Conservation (phyloP, 2,329 filamentous ascomycete genomes). For the Esteya vermicola region DNA sequence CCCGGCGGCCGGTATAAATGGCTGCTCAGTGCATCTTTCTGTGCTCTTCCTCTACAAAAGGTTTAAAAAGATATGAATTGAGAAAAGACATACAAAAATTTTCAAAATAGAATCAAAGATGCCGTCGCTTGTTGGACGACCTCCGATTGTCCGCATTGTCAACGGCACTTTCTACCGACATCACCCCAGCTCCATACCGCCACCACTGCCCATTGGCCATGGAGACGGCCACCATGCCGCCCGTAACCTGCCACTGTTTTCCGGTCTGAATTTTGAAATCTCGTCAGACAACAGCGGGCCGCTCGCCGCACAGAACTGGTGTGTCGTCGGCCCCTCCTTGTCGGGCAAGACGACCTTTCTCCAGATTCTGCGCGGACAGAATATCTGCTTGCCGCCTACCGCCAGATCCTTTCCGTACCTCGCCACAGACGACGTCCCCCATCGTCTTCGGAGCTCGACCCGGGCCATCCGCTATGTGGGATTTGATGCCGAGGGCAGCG, state of each 20-base stretch:
- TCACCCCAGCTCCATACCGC: slow-evolving; percentile 36
- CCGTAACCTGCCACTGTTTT: slow-evolving; percentile 59
- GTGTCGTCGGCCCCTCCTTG: slow-evolving; percentile 65
- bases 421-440: slow-evolving; percentile 42
- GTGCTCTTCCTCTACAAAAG: background rate
- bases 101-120: no score
- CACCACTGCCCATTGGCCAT: slow-evolving; percentile 5
- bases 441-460: slow-evolving; percentile 40
- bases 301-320: slow-evolving; percentile 51
- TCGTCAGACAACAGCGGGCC: slow-evolving; percentile 30
- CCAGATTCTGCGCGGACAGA: slow-evolving; percentile 59
- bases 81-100: no score
- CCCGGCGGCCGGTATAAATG: no score
- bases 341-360: slow-evolving; percentile 73
- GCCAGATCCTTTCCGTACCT: slow-evolving; percentile 71
- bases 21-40: no score
- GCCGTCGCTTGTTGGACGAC: slow-evolving; percentile 20
- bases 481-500: slow-evolving; percentile 56
- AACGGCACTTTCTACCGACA: slow-evolving; percentile 75
- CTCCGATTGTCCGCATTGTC: slow-evolving; percentile 55
- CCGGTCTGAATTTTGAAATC: slow-evolving; percentile 54
- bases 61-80: no score
- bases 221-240: slow-evolving; percentile 21
- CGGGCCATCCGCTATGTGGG: slow-evolving; percentile 79
- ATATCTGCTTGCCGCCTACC: slow-evolving; percentile 60